Conservation (phyloP, 2,329 filamentous ascomycete genomes). For the Scolecobasidium constrictum region DNA sequence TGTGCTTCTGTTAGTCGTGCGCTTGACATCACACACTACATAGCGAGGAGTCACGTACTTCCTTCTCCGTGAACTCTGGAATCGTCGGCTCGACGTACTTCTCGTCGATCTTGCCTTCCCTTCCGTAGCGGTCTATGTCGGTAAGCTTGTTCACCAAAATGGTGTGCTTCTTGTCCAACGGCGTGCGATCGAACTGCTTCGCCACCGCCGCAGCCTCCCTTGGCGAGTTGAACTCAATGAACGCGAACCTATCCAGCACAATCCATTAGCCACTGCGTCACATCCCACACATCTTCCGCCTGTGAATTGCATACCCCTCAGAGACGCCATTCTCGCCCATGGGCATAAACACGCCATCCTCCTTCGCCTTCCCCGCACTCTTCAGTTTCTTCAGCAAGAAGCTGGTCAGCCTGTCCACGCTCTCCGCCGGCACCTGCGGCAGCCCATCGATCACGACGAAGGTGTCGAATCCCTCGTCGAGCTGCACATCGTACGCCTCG, state of each 20-base stretch:
- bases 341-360: slow-evolving; percentile 90
- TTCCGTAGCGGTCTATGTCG: slow-evolving; percentile 91
- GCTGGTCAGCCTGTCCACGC: slow-evolving; percentile 89
- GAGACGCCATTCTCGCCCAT: slow-evolving; percentile 79
- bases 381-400: slow-evolving; percentile 91
- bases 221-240: slow-evolving; percentile 88
- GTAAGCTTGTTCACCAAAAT: slow-evolving; percentile 96
- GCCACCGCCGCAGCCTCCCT: slow-evolving; percentile 84
- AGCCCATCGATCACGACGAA: slow-evolving; percentile 96
- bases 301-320: slow-evolving; percentile 67
- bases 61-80: slow-evolving; percentile 78
- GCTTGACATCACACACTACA: too few relatives aligned
- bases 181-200: slow-evolving; percentile 73
- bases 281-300: slow-evolving; percentile 6
- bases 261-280: too few relatives aligned
- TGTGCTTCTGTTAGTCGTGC: not conserved
- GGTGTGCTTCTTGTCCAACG: slow-evolving; percentile 94
- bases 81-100: slow-evolving; percentile 75
- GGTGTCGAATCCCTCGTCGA: slow-evolving; percentile 91
- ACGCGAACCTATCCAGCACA: slow-evolving; percentile 87
- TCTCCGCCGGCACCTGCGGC: slow-evolving; percentile 72
- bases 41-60: too few relatives aligned
- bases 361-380: slow-evolving; percentile 70
- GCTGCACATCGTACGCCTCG: slow-evolving; percentile 89
- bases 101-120: slow-evolving; percentile 87